phyloP scores from a whole-genome alignment of 2,329 filamentous ascomycete species.

The Plectosphaerella cucumerina region DNA sequence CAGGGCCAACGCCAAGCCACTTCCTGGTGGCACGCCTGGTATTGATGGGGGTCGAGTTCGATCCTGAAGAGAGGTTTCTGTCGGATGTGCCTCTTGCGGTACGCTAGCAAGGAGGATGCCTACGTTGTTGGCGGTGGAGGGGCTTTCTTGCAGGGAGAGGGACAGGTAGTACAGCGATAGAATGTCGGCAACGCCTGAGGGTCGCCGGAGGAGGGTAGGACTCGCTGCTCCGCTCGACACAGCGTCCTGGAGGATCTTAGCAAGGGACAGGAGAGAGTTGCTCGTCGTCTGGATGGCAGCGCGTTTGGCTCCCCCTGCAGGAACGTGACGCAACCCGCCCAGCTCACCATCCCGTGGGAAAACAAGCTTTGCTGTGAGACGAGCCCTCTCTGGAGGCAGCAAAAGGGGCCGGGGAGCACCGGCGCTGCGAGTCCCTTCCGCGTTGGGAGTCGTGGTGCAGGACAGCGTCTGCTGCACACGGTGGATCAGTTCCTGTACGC shows the following conservation, averaged over 20 bases:
- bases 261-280: conserved; percentile 88
- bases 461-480: conserved; percentile 70
- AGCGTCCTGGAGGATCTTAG: conserved; percentile 96
- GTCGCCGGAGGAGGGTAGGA: conserved; percentile 52
- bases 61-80: conserved; percentile 1
- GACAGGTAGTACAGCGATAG: conserved; percentile 94
- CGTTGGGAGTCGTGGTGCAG: conserved; percentile 5
- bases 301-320: conserved; percentile 66
- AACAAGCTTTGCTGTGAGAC: conserved; percentile 76
- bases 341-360: conserved; percentile 73
- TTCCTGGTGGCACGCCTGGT: conserved; percentile 79
- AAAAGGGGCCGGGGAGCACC: conserved; percentile 57
- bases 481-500: conserved; percentile 74
- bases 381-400: conserved; percentile 76
- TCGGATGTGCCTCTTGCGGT: conserved; percentile 51
- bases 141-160: conserved; percentile 88
- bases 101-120: conserved; percentile 95
- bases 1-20: conserved; percentile 81
- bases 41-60: conserved; percentile 38
- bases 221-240: conserved; percentile 70
- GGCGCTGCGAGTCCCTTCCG: conserved; percentile 15
- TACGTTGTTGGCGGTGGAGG: conserved; percentile 96
- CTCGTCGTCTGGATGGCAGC: conserved; percentile 90
- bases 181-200: conserved; percentile 84
- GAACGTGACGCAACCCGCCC: conserved; percentile 71